Base-by-base conservation (phyloP, 1,139 yeast species). In the Debaryomyces singareniensis region DNA sequence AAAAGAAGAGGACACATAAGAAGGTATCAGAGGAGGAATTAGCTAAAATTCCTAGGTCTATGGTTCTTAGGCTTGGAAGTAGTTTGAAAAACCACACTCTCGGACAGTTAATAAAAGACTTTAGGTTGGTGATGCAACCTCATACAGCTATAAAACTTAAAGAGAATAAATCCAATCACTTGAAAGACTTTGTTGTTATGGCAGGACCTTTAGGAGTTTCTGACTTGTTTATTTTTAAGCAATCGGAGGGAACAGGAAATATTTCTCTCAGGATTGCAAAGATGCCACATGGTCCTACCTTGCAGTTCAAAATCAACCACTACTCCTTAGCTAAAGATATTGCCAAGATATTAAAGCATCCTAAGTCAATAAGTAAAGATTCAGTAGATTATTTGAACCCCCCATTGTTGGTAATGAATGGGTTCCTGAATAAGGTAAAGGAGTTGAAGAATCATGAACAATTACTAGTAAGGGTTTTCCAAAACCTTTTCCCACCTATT, bases 161-260 rank as follows among this genome's bases (percentile, higher is more conserved):
- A 42, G 98, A 93, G 58, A 68, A 97, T 31, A 85, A 85, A 54
- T 68, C 85, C 27, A 93, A 93, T 55, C 81, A 78, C 49, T 67
- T 91, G 41, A 83, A 82, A 54, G 98, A 91, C 58, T 91, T 84
- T 47, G 73, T 89, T 13, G 95, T 87, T 14, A 89, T 91, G 96
- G 87, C 96, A 23, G 98, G 98, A 4, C 97, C 98, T 5, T 66
- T 91, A 31, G 95, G 96, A 22, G 96, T 93, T 10, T 71, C 91
- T 5, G 96, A 91, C 55, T 58, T 93, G 50, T 75, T 91, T 59
- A 67, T 91, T 15, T 87, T 91, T 61, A 81, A 89, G 39, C 95
- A 86, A 51, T 75, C 86, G 26, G 80, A 76, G 43, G 71, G 70
- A 26, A 65, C 81, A 2, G 97, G 96, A 5, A 79, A 78, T 36